Conservation (phyloP, 768 basidiomycete genomes). For the Mycena venus region DNA sequence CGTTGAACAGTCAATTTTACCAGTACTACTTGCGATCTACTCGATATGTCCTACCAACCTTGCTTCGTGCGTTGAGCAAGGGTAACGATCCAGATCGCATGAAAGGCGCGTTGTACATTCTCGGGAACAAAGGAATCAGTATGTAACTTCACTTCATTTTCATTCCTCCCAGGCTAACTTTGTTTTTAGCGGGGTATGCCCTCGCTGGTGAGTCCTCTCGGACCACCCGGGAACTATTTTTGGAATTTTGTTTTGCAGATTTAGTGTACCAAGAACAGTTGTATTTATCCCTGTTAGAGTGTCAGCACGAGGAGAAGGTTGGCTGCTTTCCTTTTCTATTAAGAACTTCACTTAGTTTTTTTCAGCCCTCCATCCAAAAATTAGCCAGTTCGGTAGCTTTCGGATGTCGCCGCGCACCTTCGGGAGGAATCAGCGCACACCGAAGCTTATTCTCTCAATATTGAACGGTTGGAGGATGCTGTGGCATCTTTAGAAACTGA, state of each 20-base stretch:
- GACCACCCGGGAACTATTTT: constrained; percentile 14
- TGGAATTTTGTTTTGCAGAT: constrained; percentile 55
- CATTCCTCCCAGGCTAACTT: constrained; percentile 18
- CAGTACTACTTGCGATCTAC: constrained; percentile 83
- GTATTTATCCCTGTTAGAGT: constrained; percentile 74
- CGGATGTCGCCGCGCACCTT: constrained; percentile 71
- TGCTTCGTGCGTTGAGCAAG: constrained; percentile 73
- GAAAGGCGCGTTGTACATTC: constrained; percentile 92
- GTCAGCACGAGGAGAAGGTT: constrained; percentile 91
- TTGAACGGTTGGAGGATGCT: constrained; percentile 62
- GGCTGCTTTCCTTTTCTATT: background rate
- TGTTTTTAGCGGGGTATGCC: constrained; percentile 70
- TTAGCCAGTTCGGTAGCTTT: constrained; percentile 71
- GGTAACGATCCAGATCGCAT: constrained; percentile 92
- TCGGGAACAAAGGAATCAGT: constrained; percentile 82
- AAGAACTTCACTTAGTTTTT: constrained; percentile 1
- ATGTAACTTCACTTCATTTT: constrained; percentile 32
- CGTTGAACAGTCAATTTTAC: background rate
- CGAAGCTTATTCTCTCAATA: constrained; percentile 67
- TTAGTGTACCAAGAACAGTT: constrained; percentile 68
- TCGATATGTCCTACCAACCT: constrained; percentile 68
- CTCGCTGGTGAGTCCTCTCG: constrained; percentile 65
- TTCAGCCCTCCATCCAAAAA: constrained; percentile 82
- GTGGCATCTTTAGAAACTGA: constrained; percentile 64
- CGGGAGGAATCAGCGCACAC: constrained; percentile 77